phyloP scores from a whole-genome alignment of 148 eudicot species.

The Rheum nobile region DNA sequence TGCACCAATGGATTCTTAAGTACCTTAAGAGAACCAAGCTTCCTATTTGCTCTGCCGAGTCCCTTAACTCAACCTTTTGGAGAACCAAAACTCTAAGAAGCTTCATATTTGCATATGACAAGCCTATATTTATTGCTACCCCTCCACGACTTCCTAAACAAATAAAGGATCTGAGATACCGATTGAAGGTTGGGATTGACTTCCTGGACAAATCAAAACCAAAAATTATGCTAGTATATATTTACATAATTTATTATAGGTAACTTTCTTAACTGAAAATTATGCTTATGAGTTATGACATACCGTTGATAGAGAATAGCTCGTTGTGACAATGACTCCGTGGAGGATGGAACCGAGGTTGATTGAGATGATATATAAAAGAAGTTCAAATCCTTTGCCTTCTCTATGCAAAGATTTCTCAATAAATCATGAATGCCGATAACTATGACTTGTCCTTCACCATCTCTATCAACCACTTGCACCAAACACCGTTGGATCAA shows the following conservation, averaged over 20 bases:
- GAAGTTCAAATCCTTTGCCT: neutral
- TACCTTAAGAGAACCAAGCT: constrained; percentile 1
- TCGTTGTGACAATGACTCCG: neutral
- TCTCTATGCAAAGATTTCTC: neutral
- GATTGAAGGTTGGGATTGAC: neutral
- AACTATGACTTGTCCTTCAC: neutral
- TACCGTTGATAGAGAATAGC: neutral
- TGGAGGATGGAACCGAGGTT: neutral
- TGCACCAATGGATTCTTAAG: neutral
- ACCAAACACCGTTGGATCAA: constrained; percentile 2
- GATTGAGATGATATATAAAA: neutral
- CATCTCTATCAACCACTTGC: neutral
- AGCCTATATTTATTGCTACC: neutral
- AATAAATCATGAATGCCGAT: neutral
- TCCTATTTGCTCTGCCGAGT: constrained; percentile 1
- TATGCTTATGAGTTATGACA: neutral
- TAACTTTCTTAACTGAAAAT: neutral
- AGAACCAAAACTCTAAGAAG: neutral
- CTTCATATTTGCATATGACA: neutral
- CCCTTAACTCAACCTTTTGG: neutral
- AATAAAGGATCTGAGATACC: neutral
- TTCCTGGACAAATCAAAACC: neutral
- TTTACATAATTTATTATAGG: neutral
- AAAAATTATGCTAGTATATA: neutral
- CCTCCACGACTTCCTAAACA: neutral